Base-by-base conservation (phyloP, 1,139 yeast species). In the Pichia sp. region DNA sequence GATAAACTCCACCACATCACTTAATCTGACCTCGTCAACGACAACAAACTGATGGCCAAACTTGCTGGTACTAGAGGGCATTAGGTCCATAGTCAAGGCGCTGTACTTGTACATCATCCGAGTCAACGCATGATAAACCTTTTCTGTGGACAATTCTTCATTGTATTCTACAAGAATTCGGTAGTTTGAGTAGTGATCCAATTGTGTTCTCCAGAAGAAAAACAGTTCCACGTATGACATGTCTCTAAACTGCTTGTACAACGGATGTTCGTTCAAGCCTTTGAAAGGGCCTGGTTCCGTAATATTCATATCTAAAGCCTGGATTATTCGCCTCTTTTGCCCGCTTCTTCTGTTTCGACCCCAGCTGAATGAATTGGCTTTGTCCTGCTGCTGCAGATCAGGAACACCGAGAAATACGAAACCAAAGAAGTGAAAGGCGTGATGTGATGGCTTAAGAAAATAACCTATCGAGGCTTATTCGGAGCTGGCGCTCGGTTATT, bases 151-250 rank as follows among this genome's bases (percentile, higher is more conserved):
- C 7, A 57, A 8, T 8, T 47, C 36, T 5, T n/a, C 19, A 2
- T 45, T 15, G 41, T 53, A 51, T 26, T 54, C 54, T 16, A 45
- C 56, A 1, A 50, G 38, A 5, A 57, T 47, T 19, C 55, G 32
- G 31, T 40, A 54, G 31, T 53, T 57, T 2, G 54, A 26, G 16
- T 57, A 57, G 11, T 15, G 11, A 6, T 45, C 15, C 10, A 50
- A n/a, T 7, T 47, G 26, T 15, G 56, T 50, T 34, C 57, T 50
- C 59, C 57, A 56, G 19, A 45, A 54, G 30, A 41, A 52, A n/a
- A 23, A 50, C 16, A 45, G 26, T 42, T 56, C 59, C 40, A 47
- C 7, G 16, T 34, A 47, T 2, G 34, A 43, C 13, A 29, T 23
- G 8, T 32, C 53, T 29, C 49, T 44, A n/a, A n/a, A 19, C 4